Percentiles rank a stretch among this genome's conserved stretches.
phyloP scores from a whole-genome alignment of 2,329 filamentous ascomycete species.

The Ascochyta fabae region DNA sequence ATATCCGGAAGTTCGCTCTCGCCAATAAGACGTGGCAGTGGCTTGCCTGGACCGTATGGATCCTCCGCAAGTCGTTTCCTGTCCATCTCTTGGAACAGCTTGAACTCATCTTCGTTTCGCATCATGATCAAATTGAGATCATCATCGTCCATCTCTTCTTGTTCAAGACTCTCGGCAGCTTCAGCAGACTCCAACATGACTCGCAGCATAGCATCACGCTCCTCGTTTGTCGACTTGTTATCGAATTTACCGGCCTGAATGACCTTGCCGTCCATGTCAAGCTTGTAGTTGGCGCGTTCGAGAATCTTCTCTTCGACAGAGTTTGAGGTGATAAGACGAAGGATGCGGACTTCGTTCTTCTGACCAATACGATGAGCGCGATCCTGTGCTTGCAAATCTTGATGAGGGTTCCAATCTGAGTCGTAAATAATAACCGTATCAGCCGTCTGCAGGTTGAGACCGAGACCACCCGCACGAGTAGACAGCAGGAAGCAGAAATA shows the following conservation, averaged over 20 bases:
- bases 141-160: conserved; percentile 98
- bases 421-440: conserved; percentile 99
- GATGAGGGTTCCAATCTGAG: conserved; percentile 99
- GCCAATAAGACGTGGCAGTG: conserved; percentile 78
- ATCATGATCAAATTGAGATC: conserved; percentile 95
- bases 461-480: conserved; percentile 95
- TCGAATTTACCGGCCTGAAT: conserved; percentile 99
- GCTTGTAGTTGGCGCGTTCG: conserved; percentile 94
- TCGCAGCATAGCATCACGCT: conserved; percentile 94
- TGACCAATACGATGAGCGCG: conserved; percentile 99
- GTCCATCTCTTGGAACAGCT: conserved; percentile 82
- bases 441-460: conserved; percentile 94
- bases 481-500: conserved; percentile 99
- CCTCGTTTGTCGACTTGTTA: conserved; percentile 98
- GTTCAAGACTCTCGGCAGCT: conserved; percentile 73
- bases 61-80: conserved; percentile 71
- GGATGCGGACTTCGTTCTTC: conserved; percentile 98
- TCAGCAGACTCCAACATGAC: conserved; percentile 86
- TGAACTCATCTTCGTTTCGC: conserved; percentile 80
- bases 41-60: conserved; percentile 75
- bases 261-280: conserved; percentile 99
- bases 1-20: conserved; percentile 93
- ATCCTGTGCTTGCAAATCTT: conserved; percentile 98
- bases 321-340: conserved; percentile 93
- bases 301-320: conserved; percentile 99